Evolutionary conservation across 768 basidiomycete species (phyloP).

Genomic region (Rhodotorula taiwanensis): DNA sequence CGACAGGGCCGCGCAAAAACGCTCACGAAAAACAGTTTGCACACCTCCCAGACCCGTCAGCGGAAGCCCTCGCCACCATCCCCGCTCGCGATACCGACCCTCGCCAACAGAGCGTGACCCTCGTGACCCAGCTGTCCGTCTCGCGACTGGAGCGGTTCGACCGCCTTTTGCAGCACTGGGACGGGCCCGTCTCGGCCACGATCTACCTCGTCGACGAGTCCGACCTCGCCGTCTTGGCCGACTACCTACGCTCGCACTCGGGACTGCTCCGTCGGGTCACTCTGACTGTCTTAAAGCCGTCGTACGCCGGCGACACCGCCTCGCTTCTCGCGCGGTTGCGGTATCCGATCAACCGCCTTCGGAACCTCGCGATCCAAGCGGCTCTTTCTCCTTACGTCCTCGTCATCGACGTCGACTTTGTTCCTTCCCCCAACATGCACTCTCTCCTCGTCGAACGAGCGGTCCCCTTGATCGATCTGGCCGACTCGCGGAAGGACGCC

Average conservation of each 20-base stretch:
- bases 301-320: not conserved
- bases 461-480: conserved; percentile 1
- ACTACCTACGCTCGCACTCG: not conserved
- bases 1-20: not conserved
- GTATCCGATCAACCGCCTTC: conserved; percentile 23
- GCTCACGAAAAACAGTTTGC: not conserved
- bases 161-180: conserved; percentile 8
- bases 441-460: not conserved
- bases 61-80: too few relatives aligned
- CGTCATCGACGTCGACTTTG: conserved; percentile 23
- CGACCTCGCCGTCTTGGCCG: not conserved
- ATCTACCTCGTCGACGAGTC: conserved; percentile 18
- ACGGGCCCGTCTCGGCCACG: conserved; percentile 8
- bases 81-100: not conserved
- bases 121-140: conserved; percentile 22
- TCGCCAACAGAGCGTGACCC: not conserved
- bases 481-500: not conserved
- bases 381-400: not conserved
- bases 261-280: not conserved
- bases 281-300: conserved; percentile 16
- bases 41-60: too few relatives aligned
- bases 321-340: conserved; percentile 14
- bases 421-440: conserved; percentile 19
- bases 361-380: conserved; percentile 7
- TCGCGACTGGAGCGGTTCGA: conserved; percentile 20